Evolutionary conservation across 305 asterid genomes (phyloP), one percentile per base, ranked within the genome.

Genomic region (Fraxinus xanthoxyloides): DNA sequence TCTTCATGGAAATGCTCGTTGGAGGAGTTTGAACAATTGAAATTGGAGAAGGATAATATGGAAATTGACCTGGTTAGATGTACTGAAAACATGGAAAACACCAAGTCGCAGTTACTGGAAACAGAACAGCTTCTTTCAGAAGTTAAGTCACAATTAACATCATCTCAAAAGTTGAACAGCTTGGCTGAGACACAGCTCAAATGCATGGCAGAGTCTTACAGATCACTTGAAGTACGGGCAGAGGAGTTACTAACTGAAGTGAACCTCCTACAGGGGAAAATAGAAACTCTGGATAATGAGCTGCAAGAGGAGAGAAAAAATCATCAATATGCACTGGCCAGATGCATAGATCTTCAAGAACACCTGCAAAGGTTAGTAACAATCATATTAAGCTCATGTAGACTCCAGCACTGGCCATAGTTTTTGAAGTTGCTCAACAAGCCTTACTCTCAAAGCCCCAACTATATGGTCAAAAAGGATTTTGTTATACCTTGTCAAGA

Each of bases 191-290:
- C 97, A 72, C 99, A 96, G 90, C 97, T 96, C 81, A 96, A 93
- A 85, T 96, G 99, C 89, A 96, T 96, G 99, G 97, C 97, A 5
- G 98, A 93, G 85, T 96, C 99, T 3, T 96, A 96, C 88, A 94
- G 87, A 48, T 85, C 91, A 21, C 99, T 96, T 80, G 99, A 96
- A 88, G 78, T 89, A 34, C 94, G 97, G 23, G 90, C 96, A 24
- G 97, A 89, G 82, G 93, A 92, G 74, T 89, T 94, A 54, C 94
- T 91, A 84, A 86, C 84, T 80, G 98, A 94, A 87, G 88, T 92
- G 6, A 87, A 89, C 87, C 77, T 86, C 78, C 98, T 93, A 21
- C 92, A 79, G 81, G 95, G 86, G 76, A 93, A 87, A 84, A 85
- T 92, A 67, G 89, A 88, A 75, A 87, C 81, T 86, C 79, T 94